Conservation (phyloP, 1,284 basidiomycete genomes). For the Singerocomus rubriflavus region DNA sequence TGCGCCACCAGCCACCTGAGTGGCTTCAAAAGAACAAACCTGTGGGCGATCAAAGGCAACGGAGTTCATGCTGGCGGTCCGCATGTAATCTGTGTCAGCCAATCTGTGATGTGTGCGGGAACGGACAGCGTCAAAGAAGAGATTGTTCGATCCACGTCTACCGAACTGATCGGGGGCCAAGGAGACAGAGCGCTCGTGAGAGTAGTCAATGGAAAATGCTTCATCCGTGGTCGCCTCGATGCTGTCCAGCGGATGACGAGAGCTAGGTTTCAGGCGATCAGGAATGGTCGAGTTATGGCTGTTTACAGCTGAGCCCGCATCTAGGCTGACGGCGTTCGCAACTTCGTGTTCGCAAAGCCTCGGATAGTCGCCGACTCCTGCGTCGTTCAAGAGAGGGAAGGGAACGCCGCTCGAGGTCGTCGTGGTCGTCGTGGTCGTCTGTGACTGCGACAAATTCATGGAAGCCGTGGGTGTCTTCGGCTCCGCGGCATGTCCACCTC, state of each 20-base stretch:
- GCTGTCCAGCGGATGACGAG: constrained; percentile 20
- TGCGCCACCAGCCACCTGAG: constrained; percentile 25
- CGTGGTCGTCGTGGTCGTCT: constrained; percentile 13
- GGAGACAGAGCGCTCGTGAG: constrained; percentile 9
- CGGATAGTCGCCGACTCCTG: constrained; percentile 19
- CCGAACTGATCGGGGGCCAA: constrained; percentile 26
- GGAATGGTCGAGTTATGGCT: constrained; percentile 12
- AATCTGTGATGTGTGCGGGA: constrained; percentile 28
- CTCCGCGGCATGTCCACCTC: constrained; percentile 34
- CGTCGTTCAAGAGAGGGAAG: constrained; percentile 34
- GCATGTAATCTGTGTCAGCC: constrained; percentile 24
- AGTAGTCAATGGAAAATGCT: constrained; percentile 14
- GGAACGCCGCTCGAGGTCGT: constrained; percentile 22
- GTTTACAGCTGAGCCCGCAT: constrained; percentile 12
- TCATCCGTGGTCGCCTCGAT: constrained; percentile 18
- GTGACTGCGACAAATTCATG: constrained; percentile 36
- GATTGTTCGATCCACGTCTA: constrained; percentile 33
- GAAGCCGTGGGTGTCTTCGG: constrained; percentile 37
- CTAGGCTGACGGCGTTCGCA: constrained; percentile 9
- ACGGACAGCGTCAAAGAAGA: constrained; percentile 32
- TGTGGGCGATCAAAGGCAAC: constrained; percentile 26
- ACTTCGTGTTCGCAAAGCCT: constrained; percentile 27
- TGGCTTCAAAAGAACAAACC: constrained; percentile 19
- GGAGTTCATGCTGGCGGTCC: constrained; percentile 21
- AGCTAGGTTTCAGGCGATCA: constrained; percentile 21